Evolutionary conservation across 2,329 filamentous ascomycete genomes (phyloP), one percentile per base, ranked within the genome.

Genomic region (Verticillium nubilum): DNA sequence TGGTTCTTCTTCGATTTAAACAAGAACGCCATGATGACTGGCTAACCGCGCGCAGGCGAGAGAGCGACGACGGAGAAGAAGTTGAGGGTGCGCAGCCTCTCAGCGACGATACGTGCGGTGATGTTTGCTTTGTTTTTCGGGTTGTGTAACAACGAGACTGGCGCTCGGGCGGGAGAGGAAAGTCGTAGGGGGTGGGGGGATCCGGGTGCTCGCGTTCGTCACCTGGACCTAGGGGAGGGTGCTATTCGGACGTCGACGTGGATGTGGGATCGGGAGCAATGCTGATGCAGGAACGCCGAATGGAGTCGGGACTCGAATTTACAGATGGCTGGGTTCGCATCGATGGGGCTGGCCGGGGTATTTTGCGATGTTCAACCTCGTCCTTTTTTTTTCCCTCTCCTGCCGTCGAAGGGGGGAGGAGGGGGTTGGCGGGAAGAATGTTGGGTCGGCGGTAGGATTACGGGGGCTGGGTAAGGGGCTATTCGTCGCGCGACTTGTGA

Each of bases 1-100:
- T 89, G 86, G 70, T 85, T 83, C 76, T 91, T 92, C 77, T 92
- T 92, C 59, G 87, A 90, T 74, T 91, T 91, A 80, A 92, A 92
- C 63, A 92, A 82, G 74, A 92, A 92, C 66, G 89, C 87, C 89
- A 92, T 92, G 74, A 74, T 80, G 73, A 31, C 55, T 28, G 54
- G 31, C 35, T 9, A 23, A 56, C 27, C 54, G 73, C 72, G 71
- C 68, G 67, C 70, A 70, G 73, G 72, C 67, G 69, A 54, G 19
- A 55, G 50, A 52, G 35, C 59, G 57, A 62, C 59, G 57, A 58
- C 59, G 62, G 58, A 60, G 62, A 61, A 50, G 4, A 12, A 25
- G 10, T 13, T 50, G 42, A 15, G 35, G 68, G 63, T 65, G 60
- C 58, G 65, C 61, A 52, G n/a, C 27, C 27, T 13, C 31, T 26